phyloP scores from a whole-genome alignment of 1,284 basidiomycete genomes.

The Violaceomyces palustris region DNA sequence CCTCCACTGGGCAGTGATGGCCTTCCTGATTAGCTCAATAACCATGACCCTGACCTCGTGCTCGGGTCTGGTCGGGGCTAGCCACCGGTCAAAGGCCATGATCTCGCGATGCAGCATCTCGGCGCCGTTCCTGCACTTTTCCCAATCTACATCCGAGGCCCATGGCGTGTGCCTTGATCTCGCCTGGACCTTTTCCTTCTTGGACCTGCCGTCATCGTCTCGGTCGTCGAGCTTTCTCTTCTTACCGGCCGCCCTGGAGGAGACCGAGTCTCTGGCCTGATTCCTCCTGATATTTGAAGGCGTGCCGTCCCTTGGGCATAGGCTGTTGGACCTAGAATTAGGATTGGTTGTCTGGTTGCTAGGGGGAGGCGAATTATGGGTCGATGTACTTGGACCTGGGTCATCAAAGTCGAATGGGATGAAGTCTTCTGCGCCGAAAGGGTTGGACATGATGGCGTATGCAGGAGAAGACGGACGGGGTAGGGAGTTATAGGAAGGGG shows the following conservation, averaged over 20 bases:
- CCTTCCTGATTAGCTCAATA: constrained; percentile 68
- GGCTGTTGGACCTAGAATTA: too few species aligned
- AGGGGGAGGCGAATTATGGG: too few species aligned
- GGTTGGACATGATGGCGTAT: too few species aligned
- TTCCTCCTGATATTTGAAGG: too few species aligned
- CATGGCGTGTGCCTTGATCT: constrained; percentile 69
- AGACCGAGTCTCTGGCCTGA: background rate
- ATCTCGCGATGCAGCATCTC: constrained; percentile 49
- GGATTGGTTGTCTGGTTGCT: too few species aligned
- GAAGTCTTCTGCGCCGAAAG: constrained; percentile 32
- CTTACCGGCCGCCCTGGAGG: constrained; percentile 6
- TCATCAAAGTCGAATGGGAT: constrained; percentile 42
- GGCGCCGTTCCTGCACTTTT: constrained; percentile 69
- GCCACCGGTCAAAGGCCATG: constrained; percentile 73
- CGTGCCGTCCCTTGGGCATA: too few species aligned
- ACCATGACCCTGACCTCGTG: constrained; percentile 75
- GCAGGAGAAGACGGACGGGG: too few species aligned
- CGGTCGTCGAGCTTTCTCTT: constrained; percentile 39
- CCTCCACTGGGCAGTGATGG: constrained; percentile 65
- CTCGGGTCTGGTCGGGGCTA: constrained; percentile 78
- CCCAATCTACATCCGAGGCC: constrained; percentile 72
- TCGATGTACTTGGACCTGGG: too few species aligned
- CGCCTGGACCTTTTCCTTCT: constrained; percentile 62
- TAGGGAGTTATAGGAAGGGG: too few species aligned
- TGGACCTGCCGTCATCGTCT: constrained; percentile 56